These are phyloP conservation scores for Termitomyces sp. DNA, from an alignment of 768 basidiomycete species.

Conservation along the genomic window DNA sequence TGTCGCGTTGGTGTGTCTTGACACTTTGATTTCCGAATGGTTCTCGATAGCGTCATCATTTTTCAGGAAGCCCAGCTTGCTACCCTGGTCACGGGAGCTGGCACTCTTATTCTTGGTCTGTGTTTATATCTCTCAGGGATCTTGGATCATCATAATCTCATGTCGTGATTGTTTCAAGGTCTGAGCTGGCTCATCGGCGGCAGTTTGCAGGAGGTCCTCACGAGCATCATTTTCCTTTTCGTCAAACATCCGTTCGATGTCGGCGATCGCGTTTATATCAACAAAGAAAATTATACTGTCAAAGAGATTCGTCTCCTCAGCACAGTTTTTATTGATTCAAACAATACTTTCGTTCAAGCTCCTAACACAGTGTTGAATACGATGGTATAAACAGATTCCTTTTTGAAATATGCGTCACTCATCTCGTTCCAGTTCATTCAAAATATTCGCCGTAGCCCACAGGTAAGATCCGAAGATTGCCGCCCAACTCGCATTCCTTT, in stretches of 20 bases:
- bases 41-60: constrained; percentile 1
- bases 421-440: constrained; percentile 48
- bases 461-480: constrained; percentile 30
- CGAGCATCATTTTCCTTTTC: constrained; percentile 88
- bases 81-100: constrained; percentile 73
- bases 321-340: constrained; percentile 62
- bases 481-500: background rate
- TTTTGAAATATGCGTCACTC: background rate
- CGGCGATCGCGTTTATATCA: constrained; percentile 61
- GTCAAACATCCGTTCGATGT: constrained; percentile 84
- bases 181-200: constrained; percentile 85
- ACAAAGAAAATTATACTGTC: constrained; percentile 62
- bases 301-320: constrained; percentile 84
- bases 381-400: constrained; percentile 27
- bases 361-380: constrained; percentile 60
- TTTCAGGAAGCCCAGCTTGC: constrained; percentile 64
- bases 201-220: constrained; percentile 75
- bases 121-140: constrained; percentile 1
- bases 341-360: constrained; percentile 61
- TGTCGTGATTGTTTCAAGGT: constrained; percentile 29
- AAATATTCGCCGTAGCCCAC: constrained; percentile 68
- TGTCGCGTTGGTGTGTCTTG: constrained; percentile 58
- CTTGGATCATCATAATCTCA: background rate
- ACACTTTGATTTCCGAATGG: background rate
- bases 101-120: constrained; percentile 47